Base-by-base conservation (phyloP, 192 early-diverging fungal genomes). In the Umbelopsis sp. region DNA sequence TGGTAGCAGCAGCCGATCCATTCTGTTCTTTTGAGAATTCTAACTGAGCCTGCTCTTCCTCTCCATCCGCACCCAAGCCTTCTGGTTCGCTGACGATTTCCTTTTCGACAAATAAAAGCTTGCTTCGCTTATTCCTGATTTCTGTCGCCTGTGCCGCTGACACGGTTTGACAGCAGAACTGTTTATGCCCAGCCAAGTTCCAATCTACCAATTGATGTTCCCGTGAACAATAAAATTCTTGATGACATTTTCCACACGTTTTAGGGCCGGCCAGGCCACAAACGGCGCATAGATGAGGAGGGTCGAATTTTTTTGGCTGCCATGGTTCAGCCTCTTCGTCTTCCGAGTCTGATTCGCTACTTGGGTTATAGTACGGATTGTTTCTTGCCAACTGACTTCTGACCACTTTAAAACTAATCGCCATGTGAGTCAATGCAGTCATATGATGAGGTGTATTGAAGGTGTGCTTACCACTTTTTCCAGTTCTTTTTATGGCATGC, bases 201-300 rank as follows among this genome's bases (percentile, higher is more conserved):
- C 96, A 99, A 80, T 97, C 90, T 0, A 85, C 68, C 13, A 89
- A 67, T 82, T 98, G 96, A 79, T 98, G 96, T 9, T 87, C 86
- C 49, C 88, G 88, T 21, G 87, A 89, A 80, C 97, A 98, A 81
- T 99, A 99, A 33, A 71, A 74, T 11, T 81, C 84, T 16, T 37
- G 49, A 37, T 90, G 82, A 70, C 97, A 99, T 66, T 86, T 84
- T 64, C 88, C 86, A 78, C 97, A 99, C 15, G 75, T 75, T 74
- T 94, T 94, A 46, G 80, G 80, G 37, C 89, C 94, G n/a, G 74
- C 67, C 53, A 91, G 68, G 23, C 91, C 91, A 69, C 94, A 95
- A 10, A 95, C 86, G 13, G 80, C 81, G 69, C 93, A 95, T 35
- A 80, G 64, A 22, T 22, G 18, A 9, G 78, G 74, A 15, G 71